Evolutionary conservation across 2,329 filamentous ascomycete species (phyloP), one percentile per base, ranked within the genome.

Genomic region (Epichloe aotearoae): DNA sequence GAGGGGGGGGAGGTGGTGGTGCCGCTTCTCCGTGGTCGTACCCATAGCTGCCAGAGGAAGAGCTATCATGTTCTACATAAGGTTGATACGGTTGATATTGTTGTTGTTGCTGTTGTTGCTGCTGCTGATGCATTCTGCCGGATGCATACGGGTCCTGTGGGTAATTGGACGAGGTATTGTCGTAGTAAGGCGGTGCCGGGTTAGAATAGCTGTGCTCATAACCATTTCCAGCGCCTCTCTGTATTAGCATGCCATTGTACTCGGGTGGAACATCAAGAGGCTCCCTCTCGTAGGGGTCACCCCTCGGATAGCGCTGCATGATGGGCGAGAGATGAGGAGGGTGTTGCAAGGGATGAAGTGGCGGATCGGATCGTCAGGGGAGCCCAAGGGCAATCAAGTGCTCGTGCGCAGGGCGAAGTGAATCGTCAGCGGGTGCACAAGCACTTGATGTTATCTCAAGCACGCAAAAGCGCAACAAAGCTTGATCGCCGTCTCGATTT

Each of bases 281-380:
- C 39, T 67, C 62, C 57, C 64, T 64, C 60, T 69, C 66, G 53
- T 63, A 63, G 34, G 60, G 60, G 53, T 66, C 63, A 46, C 60
- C 56, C 19, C 53, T 54, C 20, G 52, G 46, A 59, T 66, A 63
- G 52, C 61, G 60, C 57, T 62, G 59, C 66, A 69, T 69, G 20
- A 43, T n/a, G 44, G 45, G 34, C 33, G 19, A 43, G 20, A 33
- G 33, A 20, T 49, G 30, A 30, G 8, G 30, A 30, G 3, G 30
- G 30, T 11, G 10, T 30, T 30, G 30, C 30, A 30, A 30, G 30
- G 30, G 30, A 30, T 30, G 30, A 30, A 30, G 30, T 30, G 30
- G 30, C 30, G 30, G 30, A 30, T 23, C 36, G 37, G 11, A 43
- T 34, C 5, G 23, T 12, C 17, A 26, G 44, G 42, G 49, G n/a